Base-by-base conservation (phyloP, 768 basidiomycete species). In the Trametes maxima region DNA sequence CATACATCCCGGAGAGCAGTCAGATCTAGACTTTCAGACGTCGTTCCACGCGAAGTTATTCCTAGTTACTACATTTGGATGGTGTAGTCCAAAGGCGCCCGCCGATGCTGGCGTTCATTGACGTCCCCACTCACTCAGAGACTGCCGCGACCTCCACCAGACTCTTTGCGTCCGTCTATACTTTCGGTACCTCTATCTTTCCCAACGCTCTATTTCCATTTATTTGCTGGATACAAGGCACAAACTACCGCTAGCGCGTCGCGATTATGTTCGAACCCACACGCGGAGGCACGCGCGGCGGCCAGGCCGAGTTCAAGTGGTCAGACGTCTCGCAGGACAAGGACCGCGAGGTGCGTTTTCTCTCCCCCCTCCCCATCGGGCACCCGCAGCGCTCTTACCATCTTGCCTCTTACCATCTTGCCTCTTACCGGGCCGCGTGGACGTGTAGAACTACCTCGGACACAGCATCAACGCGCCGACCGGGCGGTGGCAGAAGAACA, bases 401-500 rank as follows among this genome's bases (percentile, higher is more conserved):
- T n/a, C n/a, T n/a, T n/a, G n/a, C n/a, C n/a, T n/a, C n/a, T n/a
- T n/a, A n/a, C n/a, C n/a, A n/a, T n/a, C n/a, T n/a, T n/a, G n/a
- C n/a, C n/a, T n/a, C n/a, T n/a, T n/a, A n/a, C n/a, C n/a, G n/a
- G n/a, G n/a, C n/a, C n/a, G n/a, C n/a, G n/a, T n/a, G n/a, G 25
- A 14, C 4, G 21, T 16, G 35, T 69, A 98, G 89, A 89, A 97
- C 76, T 98, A 98, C 74, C 85, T 98, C 2, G 95, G 95, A 5
- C 93, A 96, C 72, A 92, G 92, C 54, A 85, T 97, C 76, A 95
- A 95, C 70, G 95, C 95, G 2, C 95, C 95, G 0, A 92, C 92
- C 1, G 95, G 95, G 1, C 81, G 95, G 48, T 98, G 95, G 95
- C 95, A 97, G 76, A 95, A 95, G 77, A 94, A 94, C 78, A 94